Evolutionary conservation across 352 stramenopile species (phyloP), one percentile per base, ranked within the genome.

Genomic region (Phytopythium helicoides): DNA sequence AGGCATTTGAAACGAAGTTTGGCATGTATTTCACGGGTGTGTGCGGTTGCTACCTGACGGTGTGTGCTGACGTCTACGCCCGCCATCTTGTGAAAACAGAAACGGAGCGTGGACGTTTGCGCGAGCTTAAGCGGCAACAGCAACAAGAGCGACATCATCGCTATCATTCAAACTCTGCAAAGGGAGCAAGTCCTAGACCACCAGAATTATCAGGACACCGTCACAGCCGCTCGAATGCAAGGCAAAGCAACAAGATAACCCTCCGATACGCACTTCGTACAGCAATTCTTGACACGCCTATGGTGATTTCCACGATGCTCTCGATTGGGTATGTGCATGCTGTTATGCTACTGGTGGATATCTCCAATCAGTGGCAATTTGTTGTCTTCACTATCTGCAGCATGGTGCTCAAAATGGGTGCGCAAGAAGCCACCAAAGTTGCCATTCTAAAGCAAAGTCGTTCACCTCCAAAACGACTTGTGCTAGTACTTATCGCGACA

Each of bases 1-100:
- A 16, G 16, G 23, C 38, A 3, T 45, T 26, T 33, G n/a, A n/a
- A n/a, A n/a, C n/a, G n/a, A 67, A 67, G 31, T 48, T 52, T 6
- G 60, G 41, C n/a, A 42, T 63, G 28, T 67, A 67, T 22, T 45
- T 67, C 36, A 48, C 47, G 8, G 44, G 52, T 4, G 52, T 67
- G 21, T 59, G 59, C 34, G 48, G 34, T 0, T 58, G 45, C 34
- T 66, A 55, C 47, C 48, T 55, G 31, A 56, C 53, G 40, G 42
- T 59, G 2, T 36, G 55, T 7, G 28, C 42, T 8, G 53, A 66
- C 10, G 38, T 67, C 3, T 33, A 46, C 42, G 47, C 26, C 16
- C 44, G 50, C 14, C 50, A 54, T 4, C 54, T 64, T 41, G 46
- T 28, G 28, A 41, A 34, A n/a, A 49, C 21, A 11, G 34, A 64